Conservation (phyloP, 805 yeast species). For the Candida tammaniensis region DNA sequence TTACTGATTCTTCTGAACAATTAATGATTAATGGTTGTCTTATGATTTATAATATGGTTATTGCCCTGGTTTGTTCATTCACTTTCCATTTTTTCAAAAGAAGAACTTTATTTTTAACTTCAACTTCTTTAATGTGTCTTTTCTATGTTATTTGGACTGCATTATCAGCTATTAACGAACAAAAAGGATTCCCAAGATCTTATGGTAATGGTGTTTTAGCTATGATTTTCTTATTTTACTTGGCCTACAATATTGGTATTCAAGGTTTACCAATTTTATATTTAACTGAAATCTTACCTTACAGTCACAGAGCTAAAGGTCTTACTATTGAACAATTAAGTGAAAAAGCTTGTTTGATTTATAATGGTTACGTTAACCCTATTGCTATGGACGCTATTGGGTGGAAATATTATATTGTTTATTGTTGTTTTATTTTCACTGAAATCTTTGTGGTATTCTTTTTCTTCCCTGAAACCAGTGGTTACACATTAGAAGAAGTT, state of each 20-base stretch:
- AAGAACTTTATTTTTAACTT: conserved; percentile 23
- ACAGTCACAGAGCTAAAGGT: conserved; percentile 40
- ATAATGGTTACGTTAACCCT: conserved; percentile 29
- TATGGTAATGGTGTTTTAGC: conserved; percentile 20
- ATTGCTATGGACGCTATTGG: conserved; percentile 39
- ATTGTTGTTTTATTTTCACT: conserved; percentile 26
- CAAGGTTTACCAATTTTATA: conserved; percentile 45
- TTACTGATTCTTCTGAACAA: conserved; percentile 41
- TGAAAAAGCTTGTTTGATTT: conserved; percentile 18
- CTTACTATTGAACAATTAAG: conserved; percentile 24
- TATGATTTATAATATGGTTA: conserved; percentile 42
- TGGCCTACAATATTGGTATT: conserved; percentile 28
- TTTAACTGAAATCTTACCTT: conserved; percentile 41
- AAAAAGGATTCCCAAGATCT: conserved; percentile 9
- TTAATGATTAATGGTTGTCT: conserved; percentile 49
- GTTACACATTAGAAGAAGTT: conserved; percentile 42
- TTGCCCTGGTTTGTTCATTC: conserved; percentile 17
- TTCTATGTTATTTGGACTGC: conserved; percentile 20
- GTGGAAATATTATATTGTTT: conserved; percentile 46
- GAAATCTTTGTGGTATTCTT: conserved; percentile 29
- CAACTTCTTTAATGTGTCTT: conserved; percentile 20
- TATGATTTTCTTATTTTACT: conserved; percentile 21
- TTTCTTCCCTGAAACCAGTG: conserved; percentile 40
- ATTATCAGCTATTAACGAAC: conserved; percentile 17
- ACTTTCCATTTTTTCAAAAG: conserved; percentile 18